Evolutionary conservation across 2,329 filamentous ascomycete species (phyloP).

Genomic region (Tolypocladium guangdongense): DNA sequence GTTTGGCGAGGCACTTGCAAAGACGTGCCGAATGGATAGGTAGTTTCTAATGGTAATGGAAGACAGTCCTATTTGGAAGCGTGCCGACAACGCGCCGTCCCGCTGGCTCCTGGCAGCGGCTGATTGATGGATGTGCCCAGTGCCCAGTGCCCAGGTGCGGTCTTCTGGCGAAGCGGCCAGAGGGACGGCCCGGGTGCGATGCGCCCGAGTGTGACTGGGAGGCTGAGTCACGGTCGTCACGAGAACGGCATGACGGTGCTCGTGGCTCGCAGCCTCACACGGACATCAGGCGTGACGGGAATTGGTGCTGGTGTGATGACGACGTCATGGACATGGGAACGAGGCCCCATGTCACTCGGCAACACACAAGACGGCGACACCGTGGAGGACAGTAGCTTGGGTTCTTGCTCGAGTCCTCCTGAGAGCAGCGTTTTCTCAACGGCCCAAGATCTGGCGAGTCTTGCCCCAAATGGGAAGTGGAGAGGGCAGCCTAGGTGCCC

Average conservation of each 20-base stretch:
- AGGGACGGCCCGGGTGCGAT: background rate
- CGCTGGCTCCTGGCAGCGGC: too few species aligned
- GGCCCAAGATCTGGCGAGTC: background rate
- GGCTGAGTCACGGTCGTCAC: background rate
- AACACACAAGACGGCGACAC: background rate
- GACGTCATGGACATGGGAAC: background rate
- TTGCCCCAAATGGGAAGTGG: background rate
- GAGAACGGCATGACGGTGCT: background rate
- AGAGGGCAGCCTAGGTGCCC: too few species aligned
- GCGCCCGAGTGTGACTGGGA: background rate
- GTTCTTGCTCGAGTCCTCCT: too few species aligned
- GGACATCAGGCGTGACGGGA: background rate
- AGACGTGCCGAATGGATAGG: conserved; percentile 3
- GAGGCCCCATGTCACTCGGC: background rate
- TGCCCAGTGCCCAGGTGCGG: background rate
- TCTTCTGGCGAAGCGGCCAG: background rate
- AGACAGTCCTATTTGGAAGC: background rate
- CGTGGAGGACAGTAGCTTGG: background rate
- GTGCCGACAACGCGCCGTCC: background rate
- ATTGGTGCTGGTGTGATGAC: background rate
- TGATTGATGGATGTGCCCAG: too few species aligned
- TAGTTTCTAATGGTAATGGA: conserved; percentile 11
- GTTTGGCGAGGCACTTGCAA: background rate
- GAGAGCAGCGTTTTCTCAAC: too few species aligned
- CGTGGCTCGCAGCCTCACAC: background rate